Percentiles rank a stretch among this genome's conserved stretches.
Evolutionary conservation across 805 yeast genomes (phyloP).

Genomic region (Lipomyces yamanashiensis): DNA sequence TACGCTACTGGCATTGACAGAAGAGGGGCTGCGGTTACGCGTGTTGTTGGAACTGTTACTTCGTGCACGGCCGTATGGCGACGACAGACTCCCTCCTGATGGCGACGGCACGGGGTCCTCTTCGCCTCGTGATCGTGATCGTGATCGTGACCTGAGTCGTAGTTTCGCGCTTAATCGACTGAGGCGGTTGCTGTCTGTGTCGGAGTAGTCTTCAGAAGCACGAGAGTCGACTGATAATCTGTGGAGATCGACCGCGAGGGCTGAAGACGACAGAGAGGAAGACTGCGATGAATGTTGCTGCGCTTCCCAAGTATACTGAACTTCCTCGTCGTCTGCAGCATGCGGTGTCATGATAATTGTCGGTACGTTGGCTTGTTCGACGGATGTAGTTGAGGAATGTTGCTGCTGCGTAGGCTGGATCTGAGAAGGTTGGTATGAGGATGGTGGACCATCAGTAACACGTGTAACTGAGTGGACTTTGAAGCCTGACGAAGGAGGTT

Average conservation of each 20-base stretch:
- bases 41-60: not conserved
- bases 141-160: constrained; percentile 1
- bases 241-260: not conserved
- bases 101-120: constrained; percentile 8
- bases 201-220: not conserved
- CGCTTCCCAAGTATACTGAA: not conserved
- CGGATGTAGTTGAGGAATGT: not conserved
- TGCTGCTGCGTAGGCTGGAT: not conserved
- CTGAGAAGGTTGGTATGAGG: no score
- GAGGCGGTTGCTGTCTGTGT: not conserved
- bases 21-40: not conserved
- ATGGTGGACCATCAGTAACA: not conserved
- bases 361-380: not conserved
- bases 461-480: constrained; percentile 14
- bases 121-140: constrained; percentile 6
- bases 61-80: constrained; percentile 14
- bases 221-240: not conserved
- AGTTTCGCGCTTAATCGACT: constrained; percentile 12
- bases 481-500: not conserved
- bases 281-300: not conserved
- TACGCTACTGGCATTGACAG: not conserved
- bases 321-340: not conserved
- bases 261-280: not conserved
- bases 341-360: constrained; percentile 8
- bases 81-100: constrained; percentile 11